Conservation (phyloP, 2,329 filamentous ascomycete species). For the Aspergillus tamarii region DNA sequence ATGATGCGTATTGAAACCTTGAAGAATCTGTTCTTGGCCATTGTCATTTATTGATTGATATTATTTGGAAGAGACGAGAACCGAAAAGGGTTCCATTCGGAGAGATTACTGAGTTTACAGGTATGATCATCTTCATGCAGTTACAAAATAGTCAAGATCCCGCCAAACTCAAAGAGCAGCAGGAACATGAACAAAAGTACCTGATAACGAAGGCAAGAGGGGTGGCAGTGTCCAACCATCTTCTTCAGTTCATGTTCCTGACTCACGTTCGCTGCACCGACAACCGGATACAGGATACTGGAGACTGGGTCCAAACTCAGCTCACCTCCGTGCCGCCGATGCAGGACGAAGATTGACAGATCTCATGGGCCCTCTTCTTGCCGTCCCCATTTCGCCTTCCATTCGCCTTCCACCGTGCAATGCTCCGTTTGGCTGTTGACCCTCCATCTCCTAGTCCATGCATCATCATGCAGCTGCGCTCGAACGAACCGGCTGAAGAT, state of each 20-base stretch:
- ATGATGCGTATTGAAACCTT: background rate
- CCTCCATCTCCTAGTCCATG: background rate
- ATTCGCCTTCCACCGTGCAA: background rate
- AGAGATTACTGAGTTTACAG: slow-evolving; percentile 1
- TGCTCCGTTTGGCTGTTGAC: background rate
- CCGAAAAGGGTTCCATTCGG: background rate
- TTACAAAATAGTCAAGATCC: slow-evolving; percentile 2
- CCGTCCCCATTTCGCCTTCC: slow-evolving; percentile 6
- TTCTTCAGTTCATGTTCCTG: slow-evolving; percentile 8
- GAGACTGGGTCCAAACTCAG: slow-evolving; percentile 7
- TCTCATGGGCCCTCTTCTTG: slow-evolving; percentile 15
- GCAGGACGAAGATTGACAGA: slow-evolving; percentile 18
- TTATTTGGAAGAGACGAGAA: no score
- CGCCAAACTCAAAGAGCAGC: background rate
- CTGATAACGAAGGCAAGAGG: background rate
- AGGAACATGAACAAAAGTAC: background rate
- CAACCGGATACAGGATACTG: slow-evolving; percentile 2
- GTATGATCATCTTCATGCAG: background rate
- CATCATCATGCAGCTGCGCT: background rate
- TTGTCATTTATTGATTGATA: background rate
- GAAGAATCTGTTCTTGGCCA: background rate
- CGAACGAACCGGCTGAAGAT: background rate
- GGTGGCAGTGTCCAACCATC: slow-evolving; percentile 12
- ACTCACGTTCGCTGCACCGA: slow-evolving; percentile 22
- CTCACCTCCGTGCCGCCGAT: slow-evolving; percentile 7